Percentiles rank a stretch among this genome's conserved stretches.
Evolutionary conservation across 176 grass and related monocot genomes (phyloP).

Genomic region (Tillandsia fasciculata): DNA sequence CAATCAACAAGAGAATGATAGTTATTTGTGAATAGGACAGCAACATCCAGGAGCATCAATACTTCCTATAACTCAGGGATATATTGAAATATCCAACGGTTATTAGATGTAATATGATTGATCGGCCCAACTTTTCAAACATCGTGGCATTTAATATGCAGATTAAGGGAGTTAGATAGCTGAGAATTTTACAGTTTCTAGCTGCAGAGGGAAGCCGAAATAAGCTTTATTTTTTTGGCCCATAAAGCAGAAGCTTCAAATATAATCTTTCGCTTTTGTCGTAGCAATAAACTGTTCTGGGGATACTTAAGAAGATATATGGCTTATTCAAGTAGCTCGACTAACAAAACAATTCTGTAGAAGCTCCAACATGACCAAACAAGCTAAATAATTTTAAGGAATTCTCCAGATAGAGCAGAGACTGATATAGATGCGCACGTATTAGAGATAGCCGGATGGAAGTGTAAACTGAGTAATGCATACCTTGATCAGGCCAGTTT

Average conservation of each 20-base stretch:
- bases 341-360: too few species aligned
- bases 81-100: neutral
- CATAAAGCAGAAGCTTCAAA: neutral
- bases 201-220: too few species aligned
- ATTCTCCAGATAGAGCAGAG: conserved; percentile 1
- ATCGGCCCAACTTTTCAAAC: too few species aligned
- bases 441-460: neutral
- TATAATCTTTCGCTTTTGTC: neutral
- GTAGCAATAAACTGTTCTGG: too few species aligned
- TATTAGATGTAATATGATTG: neutral
- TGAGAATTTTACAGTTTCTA: too few species aligned
- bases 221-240: too few species aligned
- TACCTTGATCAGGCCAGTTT: conserved; percentile 68
- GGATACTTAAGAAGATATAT: too few species aligned
- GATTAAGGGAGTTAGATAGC: too few species aligned
- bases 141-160: too few species aligned
- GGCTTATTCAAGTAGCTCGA: too few species aligned
- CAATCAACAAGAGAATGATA: neutral
- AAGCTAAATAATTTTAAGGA: neutral
- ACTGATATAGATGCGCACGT: neutral
- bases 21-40: neutral
- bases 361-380: too few species aligned
- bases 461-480: conserved; percentile 1
- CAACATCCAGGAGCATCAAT: neutral
- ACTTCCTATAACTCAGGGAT: neutral